phyloP scores from a whole-genome alignment of 108 stramenopile genomes.

The Seminavis robusta region DNA sequence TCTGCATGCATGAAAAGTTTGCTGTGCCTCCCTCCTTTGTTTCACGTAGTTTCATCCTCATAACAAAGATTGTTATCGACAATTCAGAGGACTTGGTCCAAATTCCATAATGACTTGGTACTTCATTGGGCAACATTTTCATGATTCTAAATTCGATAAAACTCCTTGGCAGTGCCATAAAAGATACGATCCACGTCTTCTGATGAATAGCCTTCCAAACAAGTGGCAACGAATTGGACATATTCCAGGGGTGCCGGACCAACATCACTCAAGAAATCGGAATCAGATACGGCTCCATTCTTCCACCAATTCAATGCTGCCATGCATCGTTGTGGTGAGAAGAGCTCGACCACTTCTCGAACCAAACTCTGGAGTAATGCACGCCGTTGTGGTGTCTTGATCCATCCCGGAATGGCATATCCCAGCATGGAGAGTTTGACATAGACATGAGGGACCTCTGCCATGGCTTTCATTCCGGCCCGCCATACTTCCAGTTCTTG shows the following conservation, averaged over 20 bases:
- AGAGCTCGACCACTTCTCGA: slow-evolving; percentile 54
- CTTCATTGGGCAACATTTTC: neutral
- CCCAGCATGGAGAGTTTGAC: slow-evolving; percentile 82
- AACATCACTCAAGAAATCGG: slow-evolving; percentile 41
- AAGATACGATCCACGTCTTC: slow-evolving; percentile 50
- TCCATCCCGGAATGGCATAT: slow-evolving; percentile 76
- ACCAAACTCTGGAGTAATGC: slow-evolving; percentile 45
- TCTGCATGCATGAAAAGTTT: no score
- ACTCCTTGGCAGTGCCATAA: slow-evolving; percentile 51
- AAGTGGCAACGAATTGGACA: slow-evolving; percentile 37
- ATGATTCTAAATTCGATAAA: slow-evolving; percentile 38
- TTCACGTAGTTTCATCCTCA: no score
- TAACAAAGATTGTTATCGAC: no score
- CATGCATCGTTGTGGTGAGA: slow-evolving; percentile 72
- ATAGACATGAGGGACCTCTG: slow-evolving; percentile 55
- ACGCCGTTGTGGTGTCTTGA: slow-evolving; percentile 32
- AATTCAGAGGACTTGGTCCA: no score
- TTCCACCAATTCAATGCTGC: slow-evolving; percentile 72
- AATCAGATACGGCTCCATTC: slow-evolving; percentile 53
- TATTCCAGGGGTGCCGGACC: slow-evolving; percentile 63
- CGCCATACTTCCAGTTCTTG: slow-evolving; percentile 58
- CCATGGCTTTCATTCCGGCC: slow-evolving; percentile 62
- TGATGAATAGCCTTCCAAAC: slow-evolving; percentile 44
- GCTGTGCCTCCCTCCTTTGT: no score
- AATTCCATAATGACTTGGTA: no score